These are phyloP conservation scores for Phytophthora macrochlamydospora DNA, from an alignment of 352 stramenopile species.

Conservation along the genomic window DNA sequence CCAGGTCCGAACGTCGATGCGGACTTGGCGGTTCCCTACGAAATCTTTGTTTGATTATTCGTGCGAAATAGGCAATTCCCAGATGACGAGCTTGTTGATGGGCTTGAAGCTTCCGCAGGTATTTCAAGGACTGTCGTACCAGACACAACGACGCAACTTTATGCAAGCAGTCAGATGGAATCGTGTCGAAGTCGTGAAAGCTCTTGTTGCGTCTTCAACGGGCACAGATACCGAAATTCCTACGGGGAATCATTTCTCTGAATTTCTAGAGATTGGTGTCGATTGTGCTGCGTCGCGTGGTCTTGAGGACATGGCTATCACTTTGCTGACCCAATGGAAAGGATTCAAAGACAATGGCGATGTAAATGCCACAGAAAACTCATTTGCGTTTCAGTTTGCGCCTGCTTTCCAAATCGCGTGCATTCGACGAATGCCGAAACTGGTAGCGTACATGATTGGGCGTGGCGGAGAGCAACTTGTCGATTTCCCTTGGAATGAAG, in stretches of 20 bases:
- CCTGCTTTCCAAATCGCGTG: conserved; percentile 66
- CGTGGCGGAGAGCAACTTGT: conserved; percentile 61
- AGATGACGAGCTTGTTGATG: conserved; percentile 35
- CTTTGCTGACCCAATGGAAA: conserved; percentile 57
- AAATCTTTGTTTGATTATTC: conserved; percentile 47
- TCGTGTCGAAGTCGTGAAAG: conserved; percentile 52
- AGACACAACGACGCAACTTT: conserved; percentile 58
- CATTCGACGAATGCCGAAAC: conserved; percentile 45
- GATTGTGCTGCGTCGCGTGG: conserved; percentile 61
- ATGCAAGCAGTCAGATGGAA: conserved; percentile 67
- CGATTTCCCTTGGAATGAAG: conserved; percentile 66
- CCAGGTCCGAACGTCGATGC: conserved; percentile 34
- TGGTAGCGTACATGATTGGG: conserved; percentile 59
- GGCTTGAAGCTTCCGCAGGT: conserved; percentile 35
- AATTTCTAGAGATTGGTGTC: conserved; percentile 71
- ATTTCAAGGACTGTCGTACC: conserved; percentile 42
- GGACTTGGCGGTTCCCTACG: conserved; percentile 44
- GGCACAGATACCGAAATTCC: conserved; percentile 17
- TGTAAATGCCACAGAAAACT: conserved; percentile 32
- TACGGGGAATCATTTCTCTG: conserved; percentile 43
- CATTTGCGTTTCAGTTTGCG: conserved; percentile 77
- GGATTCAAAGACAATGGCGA: conserved; percentile 45
- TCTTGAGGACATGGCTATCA: conserved; percentile 66
- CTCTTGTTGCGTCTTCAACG: conserved; percentile 31
- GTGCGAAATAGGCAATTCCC: conserved; percentile 37